Percentiles rank a stretch among this genome's conserved stretches.
Evolutionary conservation across 805 yeast species (phyloP).

Genomic region (Nakazawaea holstii): DNA sequence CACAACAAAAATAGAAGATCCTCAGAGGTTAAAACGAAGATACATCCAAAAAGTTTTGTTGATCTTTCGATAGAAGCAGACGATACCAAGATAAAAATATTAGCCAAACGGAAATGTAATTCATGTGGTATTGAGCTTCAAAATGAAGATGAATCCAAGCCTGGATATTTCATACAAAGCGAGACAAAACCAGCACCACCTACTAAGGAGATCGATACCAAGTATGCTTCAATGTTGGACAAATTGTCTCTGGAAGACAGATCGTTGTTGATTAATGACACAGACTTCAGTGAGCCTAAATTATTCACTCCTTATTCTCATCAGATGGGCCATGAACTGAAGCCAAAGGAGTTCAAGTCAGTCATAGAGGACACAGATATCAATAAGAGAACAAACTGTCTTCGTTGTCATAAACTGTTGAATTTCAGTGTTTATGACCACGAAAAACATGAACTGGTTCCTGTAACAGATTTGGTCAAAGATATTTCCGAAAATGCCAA

Average conservation of each 20-base stretch:
- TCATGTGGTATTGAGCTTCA: conserved; percentile 60
- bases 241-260: conserved; percentile 24
- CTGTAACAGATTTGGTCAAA: conserved; percentile 25
- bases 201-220: conserved; percentile 3
- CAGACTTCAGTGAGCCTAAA: conserved; percentile 3
- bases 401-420: conserved; percentile 50
- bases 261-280: conserved; percentile 20
- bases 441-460: conserved; percentile 26
- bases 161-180: conserved; percentile 36
- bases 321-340: conserved; percentile 6
- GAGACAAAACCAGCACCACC: not conserved
- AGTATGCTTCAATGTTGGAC: conserved; percentile 12
- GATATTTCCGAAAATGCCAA: conserved; percentile 39
- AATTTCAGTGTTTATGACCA: conserved; percentile 34
- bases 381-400: conserved; percentile 32
- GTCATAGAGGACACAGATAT: conserved; percentile 1
- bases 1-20: not conserved
- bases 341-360: conserved; percentile 1
- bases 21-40: not conserved
- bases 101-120: conserved; percentile 27
- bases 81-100: not conserved
- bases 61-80: conserved; percentile 2
- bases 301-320: conserved; percentile 3
- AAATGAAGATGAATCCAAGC: conserved; percentile 22
- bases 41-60: conserved; percentile 10